Evolutionary conservation across 2,329 filamentous ascomycete genomes (phyloP), one percentile per base, ranked within the genome.

Genomic region (Ceratocystis destructans): DNA sequence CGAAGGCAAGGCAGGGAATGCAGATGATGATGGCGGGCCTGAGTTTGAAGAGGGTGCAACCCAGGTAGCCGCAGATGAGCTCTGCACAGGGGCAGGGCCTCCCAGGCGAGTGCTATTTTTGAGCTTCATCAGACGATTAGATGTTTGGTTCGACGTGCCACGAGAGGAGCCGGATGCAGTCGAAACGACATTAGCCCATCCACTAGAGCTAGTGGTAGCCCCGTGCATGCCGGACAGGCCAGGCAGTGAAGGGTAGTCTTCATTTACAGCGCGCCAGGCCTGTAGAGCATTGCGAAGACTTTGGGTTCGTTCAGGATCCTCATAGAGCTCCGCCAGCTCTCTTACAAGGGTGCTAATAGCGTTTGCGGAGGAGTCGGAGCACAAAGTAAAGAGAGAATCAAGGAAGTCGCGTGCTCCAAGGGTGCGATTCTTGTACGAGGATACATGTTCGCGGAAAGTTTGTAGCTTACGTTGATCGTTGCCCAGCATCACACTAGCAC

Each of bases 191-290:
- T 73, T 78, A 69, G 75, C 85, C 85, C 87, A 84, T 67, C 82
- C 83, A 66, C 78, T 82, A 8, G 76, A 81, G 7, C 80, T 77
- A 0, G 81, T 82, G 0, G 82, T 82, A 3, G 79, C 80, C 31
- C 86, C 85, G 46, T 86, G 81, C 75, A 87, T 83, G 63, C 87
- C 87, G 65, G 83, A 82, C 0, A 89, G 82, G 0, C 88, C 87
- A 1, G 93, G 92, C 0, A 97, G 79, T 1, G 89, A 90, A 0
- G 93, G 93, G 71, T 96, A 97, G 74, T 96, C 92, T 75, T 96
- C 92, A 70, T 96, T 95, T 76, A 96, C 94, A 46, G 91, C 91
- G 61, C 90, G 89, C 90, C 93, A 96, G 75, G 96, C 89, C 71
- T 90, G 90, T 91, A 93, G 96, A 1, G 92, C 90, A 71, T 87